A percentile compares a stretch with the other conserved stretches of the same genome.
phyloP scores from a whole-genome alignment of 2,329 filamentous ascomycete species.

The Clonostachys rhizophaga region DNA sequence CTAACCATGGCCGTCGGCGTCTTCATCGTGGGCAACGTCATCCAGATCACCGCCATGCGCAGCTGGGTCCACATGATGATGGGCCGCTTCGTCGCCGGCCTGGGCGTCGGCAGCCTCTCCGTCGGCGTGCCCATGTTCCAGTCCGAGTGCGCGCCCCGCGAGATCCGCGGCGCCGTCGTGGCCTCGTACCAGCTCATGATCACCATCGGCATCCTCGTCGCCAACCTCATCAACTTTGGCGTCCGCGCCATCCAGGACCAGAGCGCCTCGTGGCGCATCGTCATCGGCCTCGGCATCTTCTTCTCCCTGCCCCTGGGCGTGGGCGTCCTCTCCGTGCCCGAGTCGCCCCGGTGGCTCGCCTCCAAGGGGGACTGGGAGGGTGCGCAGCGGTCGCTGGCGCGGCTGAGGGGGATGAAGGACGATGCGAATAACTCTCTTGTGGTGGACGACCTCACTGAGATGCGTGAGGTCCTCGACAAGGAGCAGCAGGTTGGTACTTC shows the following conservation, averaged over 20 bases:
- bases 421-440: constrained; percentile 37
- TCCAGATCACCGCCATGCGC: constrained; percentile 56
- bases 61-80: constrained; percentile 63
- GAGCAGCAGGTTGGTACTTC: constrained; percentile 37
- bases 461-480: constrained; percentile 39
- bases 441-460: constrained; percentile 48
- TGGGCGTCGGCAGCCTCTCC: constrained; percentile 63
- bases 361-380: constrained; percentile 38
- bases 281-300: constrained; percentile 50
- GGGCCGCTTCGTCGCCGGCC: constrained; percentile 61
- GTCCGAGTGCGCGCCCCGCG: constrained; percentile 55
- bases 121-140: constrained; percentile 65
- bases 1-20: constrained; percentile 48
- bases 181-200: constrained; percentile 71
- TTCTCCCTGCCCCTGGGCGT: constrained; percentile 47
- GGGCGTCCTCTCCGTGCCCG: constrained; percentile 49
- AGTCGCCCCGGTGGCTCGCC: constrained; percentile 53
- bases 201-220: constrained; percentile 61
- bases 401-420: constrained; percentile 45
- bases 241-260: constrained; percentile 33
- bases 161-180: constrained; percentile 62
- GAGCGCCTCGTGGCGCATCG: constrained; percentile 54
- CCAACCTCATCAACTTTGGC: constrained; percentile 50
- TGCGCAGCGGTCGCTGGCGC: constrained; percentile 43
- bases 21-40: constrained; percentile 59